A percentile compares a stretch with the other conserved stretches of the same genome.
Evolutionary conservation across 2,329 filamentous ascomycete species (phyloP).

Genomic region (Aspergillus sp.): DNA sequence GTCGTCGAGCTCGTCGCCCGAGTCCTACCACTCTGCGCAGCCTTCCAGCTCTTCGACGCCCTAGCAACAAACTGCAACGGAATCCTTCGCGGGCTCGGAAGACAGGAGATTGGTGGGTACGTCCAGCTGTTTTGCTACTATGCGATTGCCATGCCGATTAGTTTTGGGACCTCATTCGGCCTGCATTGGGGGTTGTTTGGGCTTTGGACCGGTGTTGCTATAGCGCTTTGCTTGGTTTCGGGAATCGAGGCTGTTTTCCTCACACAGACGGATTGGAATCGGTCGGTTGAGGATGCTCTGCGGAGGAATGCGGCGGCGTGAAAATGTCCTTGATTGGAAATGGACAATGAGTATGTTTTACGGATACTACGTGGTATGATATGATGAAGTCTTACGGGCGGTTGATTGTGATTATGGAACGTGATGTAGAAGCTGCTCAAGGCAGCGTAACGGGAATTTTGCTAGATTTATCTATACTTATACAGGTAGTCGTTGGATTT

Average conservation of each 20-base stretch:
- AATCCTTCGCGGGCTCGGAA: constrained; percentile 81
- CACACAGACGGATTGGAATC: constrained; percentile 58
- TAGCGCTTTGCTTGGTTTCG: constrained; percentile 68
- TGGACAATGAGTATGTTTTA: not conserved
- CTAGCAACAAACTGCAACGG: constrained; percentile 80
- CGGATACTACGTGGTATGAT: constrained; percentile 10
- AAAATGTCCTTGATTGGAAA: not conserved
- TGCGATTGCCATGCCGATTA: constrained; percentile 79
- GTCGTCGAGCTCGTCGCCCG: constrained; percentile 70
- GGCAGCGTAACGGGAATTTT: not conserved
- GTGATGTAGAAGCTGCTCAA: not conserved
- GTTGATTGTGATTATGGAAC: not conserved
- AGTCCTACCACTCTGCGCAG: constrained; percentile 78
- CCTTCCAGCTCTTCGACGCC: constrained; percentile 89
- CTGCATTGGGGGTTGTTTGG: constrained; percentile 77
- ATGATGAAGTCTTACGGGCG: not conserved
- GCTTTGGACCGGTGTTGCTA: constrained; percentile 77
- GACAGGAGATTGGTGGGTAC: constrained; percentile 88
- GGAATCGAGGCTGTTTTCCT: constrained; percentile 63
- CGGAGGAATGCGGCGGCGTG: constrained; percentile 54
- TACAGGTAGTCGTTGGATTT: not conserved
- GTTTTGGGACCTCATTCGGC: constrained; percentile 76
- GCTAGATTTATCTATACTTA: not conserved
- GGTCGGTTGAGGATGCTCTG: constrained; percentile 64
- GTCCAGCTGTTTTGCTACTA: constrained; percentile 89